Evolutionary conservation across 75 land plant genomes (phyloP), one percentile per base, ranked within the genome.

Genomic region (Pinus tabuliformis): DNA sequence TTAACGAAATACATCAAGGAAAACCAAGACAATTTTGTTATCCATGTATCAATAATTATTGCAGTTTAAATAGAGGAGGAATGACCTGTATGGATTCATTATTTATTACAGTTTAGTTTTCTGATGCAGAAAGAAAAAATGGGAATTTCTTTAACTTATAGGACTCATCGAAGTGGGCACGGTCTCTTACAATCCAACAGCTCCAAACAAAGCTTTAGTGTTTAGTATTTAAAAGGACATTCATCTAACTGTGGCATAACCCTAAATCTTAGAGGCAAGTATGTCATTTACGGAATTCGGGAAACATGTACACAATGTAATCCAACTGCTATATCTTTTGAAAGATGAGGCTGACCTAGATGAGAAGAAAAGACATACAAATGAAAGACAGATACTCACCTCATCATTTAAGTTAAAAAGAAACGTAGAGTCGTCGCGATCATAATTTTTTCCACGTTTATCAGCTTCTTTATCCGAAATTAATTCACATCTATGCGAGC

Each of bases 401-500:
- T 96, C 97, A 79, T 96, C 99, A 79, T 96, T 94, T 52, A 96
- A 86, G 77, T 96, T 92, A 79, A 96, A 96, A 66, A 96, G 93
- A 66, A 94, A 96, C 4, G 99, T 94, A 12, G 99, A 96, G 79
- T 96, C 92, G 81, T 90, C 93, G 68, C 95, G 90, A 75, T 96
- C 99, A 81, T 96, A 96, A n/a, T 94, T 94, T 74, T 96, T 96
- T 72, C 99, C 99, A 59, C 99, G 94, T 73, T 94, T 96, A 60
- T 96, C 99, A 75, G 99, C 99, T 85, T 96, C 99, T 72, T 86
- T 80, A 64, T 96, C 95, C 22, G 99, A 96, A 37, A 96, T 94
- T 11, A 49, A 11, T 49, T 49, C 54, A 49, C 54, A n/a, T 17
- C 8, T 24, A 62, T n/a, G 24, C 26, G 37, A 8, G 21, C 15